Percentiles rank a stretch among this genome's conserved stretches.
Evolutionary conservation across 2,329 filamentous ascomycete species (phyloP).

Genomic region (Septoria petroselini): DNA sequence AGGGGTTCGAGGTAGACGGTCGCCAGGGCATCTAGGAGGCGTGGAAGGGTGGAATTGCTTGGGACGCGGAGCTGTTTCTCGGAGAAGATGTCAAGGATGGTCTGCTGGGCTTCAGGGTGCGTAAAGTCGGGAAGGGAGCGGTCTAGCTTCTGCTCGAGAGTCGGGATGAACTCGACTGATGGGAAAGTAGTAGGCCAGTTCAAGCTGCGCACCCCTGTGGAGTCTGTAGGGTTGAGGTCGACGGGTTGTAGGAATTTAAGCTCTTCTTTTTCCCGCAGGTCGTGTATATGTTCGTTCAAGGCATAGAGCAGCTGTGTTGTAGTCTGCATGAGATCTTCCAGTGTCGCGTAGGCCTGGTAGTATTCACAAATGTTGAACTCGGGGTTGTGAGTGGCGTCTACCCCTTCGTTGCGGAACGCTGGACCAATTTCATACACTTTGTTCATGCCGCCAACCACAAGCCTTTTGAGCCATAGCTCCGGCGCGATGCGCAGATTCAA

Average conservation of each 20-base stretch:
- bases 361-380: constrained; percentile 98
- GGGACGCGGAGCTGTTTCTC: constrained; percentile 51
- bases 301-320: constrained; percentile 67
- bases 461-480: constrained; percentile 89
- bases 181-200: constrained; percentile 6
- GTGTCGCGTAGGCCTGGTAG: constrained; percentile 79
- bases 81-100: constrained; percentile 57
- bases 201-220: background rate
- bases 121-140: constrained; percentile 54
- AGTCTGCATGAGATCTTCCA: constrained; percentile 68
- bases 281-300: constrained; percentile 6
- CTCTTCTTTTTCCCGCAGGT: background rate
- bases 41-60: constrained; percentile 56
- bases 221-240: constrained; percentile 1
- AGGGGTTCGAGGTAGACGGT: constrained; percentile 73
- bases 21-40: constrained; percentile 78
- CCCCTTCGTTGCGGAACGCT: constrained; percentile 82
- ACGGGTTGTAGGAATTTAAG: background rate
- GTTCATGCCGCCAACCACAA: constrained; percentile 85
- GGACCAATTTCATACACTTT: constrained; percentile 90
- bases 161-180: constrained; percentile 76
- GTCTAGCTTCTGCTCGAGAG: constrained; percentile 66
- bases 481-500: constrained; percentile 85
- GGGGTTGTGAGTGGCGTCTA: constrained; percentile 90
- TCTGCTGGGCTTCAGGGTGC: constrained; percentile 52